A percentile compares a stretch with the other conserved stretches of the same genome.
Evolutionary conservation across 192 early-diverging fungal species (phyloP).

Genomic region (Geosiphon pyriformis): DNA sequence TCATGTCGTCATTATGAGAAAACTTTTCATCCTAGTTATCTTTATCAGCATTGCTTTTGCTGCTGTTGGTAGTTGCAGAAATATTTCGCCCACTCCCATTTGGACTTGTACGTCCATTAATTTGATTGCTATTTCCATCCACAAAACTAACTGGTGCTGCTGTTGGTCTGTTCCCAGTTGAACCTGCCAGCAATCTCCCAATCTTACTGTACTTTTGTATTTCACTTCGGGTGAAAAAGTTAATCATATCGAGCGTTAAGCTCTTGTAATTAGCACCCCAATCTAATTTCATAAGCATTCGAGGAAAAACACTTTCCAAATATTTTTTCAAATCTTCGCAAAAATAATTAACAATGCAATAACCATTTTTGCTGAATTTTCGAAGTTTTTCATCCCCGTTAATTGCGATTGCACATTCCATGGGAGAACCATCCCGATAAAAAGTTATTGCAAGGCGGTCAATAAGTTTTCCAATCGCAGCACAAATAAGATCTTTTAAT

Average conservation of each 20-base stretch:
- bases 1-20: no score
- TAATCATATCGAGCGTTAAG: slow-evolving; percentile 10
- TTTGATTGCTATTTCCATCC: no score
- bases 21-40: no score
- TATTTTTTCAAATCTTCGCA: slow-evolving; percentile 24
- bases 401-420: slow-evolving; percentile 17
- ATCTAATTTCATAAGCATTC: slow-evolving; percentile 19
- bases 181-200: slow-evolving; percentile 1
- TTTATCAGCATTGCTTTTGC: no score
- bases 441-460: slow-evolving; percentile 19
- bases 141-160: no score
- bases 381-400: no score
- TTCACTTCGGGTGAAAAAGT: slow-evolving; percentile 11
- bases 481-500: slow-evolving; percentile 19
- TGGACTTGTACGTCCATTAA: no score
- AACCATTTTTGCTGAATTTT: slow-evolving; percentile 17
- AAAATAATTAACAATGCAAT: slow-evolving; percentile 24
- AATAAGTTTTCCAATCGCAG: slow-evolving; percentile 9
- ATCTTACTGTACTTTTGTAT: slow-evolving; percentile 14
- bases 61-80: no score
- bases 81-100: no score
- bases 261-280: slow-evolving; percentile 21
- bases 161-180: no score
- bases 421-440: slow-evolving; percentile 17
- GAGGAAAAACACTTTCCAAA: slow-evolving; percentile 8